Percentiles rank a stretch among this genome's conserved stretches.
phyloP scores from a whole-genome alignment of 306 rosid genomes.

The Quercus dentata region DNA sequence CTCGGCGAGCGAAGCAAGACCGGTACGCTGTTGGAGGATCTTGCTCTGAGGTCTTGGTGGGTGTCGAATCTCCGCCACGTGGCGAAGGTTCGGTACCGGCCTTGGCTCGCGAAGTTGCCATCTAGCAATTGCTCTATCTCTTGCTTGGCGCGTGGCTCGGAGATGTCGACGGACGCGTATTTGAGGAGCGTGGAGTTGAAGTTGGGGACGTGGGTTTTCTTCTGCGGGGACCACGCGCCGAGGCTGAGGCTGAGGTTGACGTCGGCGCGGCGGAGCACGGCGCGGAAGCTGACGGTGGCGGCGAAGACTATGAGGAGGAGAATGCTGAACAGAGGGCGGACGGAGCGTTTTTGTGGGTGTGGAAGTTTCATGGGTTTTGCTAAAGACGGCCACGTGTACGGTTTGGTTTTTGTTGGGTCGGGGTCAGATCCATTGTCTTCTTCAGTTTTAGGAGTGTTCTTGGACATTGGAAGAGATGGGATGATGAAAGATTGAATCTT shows the following conservation, averaged over 20 bases:
- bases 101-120: slow-evolving; percentile 67
- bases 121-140: slow-evolving; percentile 76
- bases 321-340: slow-evolving; percentile 61
- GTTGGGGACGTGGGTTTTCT: too few relatives aligned
- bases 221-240: too few relatives aligned
- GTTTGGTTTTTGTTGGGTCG: too few relatives aligned
- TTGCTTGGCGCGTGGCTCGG: slow-evolving; percentile 49
- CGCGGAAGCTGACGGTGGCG: slow-evolving; percentile 56
- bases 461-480: slow-evolving; percentile 42
- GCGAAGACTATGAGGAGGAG: slow-evolving; percentile 53
- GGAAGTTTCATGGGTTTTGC: slow-evolving; percentile 52
- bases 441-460: slow-evolving; percentile 16
- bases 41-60: slow-evolving; percentile 29
- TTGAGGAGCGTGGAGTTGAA: slow-evolving; percentile 70
- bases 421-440: slow-evolving; percentile 37
- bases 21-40: slow-evolving; percentile 39
- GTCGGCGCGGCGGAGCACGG: slow-evolving; percentile 37
- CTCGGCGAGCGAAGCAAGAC: slow-evolving; percentile 57
- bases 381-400: slow-evolving; percentile 23
- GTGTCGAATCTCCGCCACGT: slow-evolving; percentile 70
- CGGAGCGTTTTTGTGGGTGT: slow-evolving; percentile 24
- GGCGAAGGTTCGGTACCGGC: slow-evolving; percentile 60
- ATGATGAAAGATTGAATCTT: neutral
- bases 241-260: too few relatives aligned
- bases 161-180: slow-evolving; percentile 54